phyloP scores from a whole-genome alignment of 768 basidiomycete species.

The Suillus luteus region DNA sequence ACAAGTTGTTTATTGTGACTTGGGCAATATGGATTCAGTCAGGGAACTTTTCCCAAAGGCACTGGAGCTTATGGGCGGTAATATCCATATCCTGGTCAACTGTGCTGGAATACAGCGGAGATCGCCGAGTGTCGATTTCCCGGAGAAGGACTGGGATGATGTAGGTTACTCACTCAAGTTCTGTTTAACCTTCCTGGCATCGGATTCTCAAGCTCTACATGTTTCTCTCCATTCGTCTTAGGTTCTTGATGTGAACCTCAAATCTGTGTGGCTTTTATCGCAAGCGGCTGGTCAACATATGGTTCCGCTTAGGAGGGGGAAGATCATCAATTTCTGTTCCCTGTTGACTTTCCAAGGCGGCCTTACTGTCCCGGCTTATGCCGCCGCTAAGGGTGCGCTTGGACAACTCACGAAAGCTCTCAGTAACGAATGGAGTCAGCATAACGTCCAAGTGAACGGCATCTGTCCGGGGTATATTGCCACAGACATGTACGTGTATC shows the following conservation, averaged over 20 bases:
- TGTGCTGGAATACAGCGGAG: constrained; percentile 66
- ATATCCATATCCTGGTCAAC: constrained; percentile 67
- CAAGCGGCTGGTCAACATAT: constrained; percentile 90
- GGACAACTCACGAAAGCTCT: constrained; percentile 87
- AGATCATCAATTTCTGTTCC: constrained; percentile 70
- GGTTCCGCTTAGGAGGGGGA: constrained; percentile 70
- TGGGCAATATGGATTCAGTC: constrained; percentile 52
- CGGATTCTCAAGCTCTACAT: constrained; percentile 13
- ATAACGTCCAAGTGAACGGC: constrained; percentile 87
- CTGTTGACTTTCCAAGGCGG: constrained; percentile 57
- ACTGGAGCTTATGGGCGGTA: constrained; percentile 49
- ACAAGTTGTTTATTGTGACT: constrained; percentile 57
- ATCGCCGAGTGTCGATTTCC: constrained; percentile 63
- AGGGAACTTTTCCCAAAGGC: constrained; percentile 50
- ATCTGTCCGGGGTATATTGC: constrained; percentile 88
- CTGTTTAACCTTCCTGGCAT: constrained; percentile 16
- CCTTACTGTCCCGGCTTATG: constrained; percentile 83
- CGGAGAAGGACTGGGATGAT: constrained; percentile 72
- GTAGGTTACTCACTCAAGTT: constrained; percentile 46
- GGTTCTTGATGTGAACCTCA: constrained; percentile 88
- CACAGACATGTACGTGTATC: constrained; percentile 74
- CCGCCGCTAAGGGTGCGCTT: constrained; percentile 87
- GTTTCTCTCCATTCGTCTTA: constrained; percentile 30
- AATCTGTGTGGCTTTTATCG: constrained; percentile 80
- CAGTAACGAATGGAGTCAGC: constrained; percentile 89